These are phyloP conservation scores for Haberlea rhodopensis DNA, from an alignment of 257 asterid genomes.

Conservation along the genomic window DNA sequence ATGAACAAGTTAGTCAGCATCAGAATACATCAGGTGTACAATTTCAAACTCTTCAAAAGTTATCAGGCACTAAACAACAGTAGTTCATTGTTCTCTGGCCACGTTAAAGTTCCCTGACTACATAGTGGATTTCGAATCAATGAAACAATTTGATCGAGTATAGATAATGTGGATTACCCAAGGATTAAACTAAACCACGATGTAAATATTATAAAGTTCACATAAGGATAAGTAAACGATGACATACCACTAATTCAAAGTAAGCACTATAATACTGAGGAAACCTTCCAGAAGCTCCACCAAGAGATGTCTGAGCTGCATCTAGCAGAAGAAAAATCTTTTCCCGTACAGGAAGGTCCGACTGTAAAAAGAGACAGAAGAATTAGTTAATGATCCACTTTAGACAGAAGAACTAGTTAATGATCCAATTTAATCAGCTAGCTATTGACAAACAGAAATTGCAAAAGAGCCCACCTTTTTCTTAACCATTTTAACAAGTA, in stretches of 20 bases:
- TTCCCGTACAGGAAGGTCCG: slow-evolving; percentile 77
- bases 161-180: slow-evolving; percentile 1
- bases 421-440: slow-evolving; percentile 13
- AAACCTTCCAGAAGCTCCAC: slow-evolving; percentile 89
- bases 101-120: slow-evolving; percentile 7
- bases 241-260: slow-evolving; percentile 90
- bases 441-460: slow-evolving; percentile 5
- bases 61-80: background rate
- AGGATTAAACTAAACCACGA: background rate
- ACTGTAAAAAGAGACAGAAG: slow-evolving; percentile 39
- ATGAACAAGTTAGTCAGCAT: background rate
- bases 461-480: slow-evolving; percentile 57
- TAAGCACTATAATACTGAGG: slow-evolving; percentile 90
- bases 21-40: background rate
- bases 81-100: slow-evolving; percentile 6
- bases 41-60: background rate
- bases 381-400: slow-evolving; percentile 14
- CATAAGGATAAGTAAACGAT: slow-evolving; percentile 15
- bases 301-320: slow-evolving; percentile 95
- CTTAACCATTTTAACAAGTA: slow-evolving; percentile 88
- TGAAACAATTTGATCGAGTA: background rate
- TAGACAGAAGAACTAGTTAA: slow-evolving; percentile 18
- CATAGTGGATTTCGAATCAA: slow-evolving; percentile 11
- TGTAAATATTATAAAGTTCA: background rate
- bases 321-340: slow-evolving; percentile 85